Conservation (phyloP, 441 rosid species). For the Omphalea diandra region DNA sequence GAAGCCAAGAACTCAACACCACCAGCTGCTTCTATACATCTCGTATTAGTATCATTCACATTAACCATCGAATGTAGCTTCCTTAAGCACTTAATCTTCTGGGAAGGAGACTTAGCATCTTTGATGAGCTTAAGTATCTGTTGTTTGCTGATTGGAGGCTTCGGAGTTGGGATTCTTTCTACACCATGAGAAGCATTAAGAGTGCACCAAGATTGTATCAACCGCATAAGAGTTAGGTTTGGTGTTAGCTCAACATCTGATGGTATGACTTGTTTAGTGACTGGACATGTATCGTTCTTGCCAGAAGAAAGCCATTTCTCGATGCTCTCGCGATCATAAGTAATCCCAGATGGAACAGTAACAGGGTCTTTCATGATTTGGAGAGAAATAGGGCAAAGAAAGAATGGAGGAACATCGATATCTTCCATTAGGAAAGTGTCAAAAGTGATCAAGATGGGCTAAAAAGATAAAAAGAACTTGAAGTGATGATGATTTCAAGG, state of each 20-base stretch:
- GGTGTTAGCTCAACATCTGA: constrained; percentile 71
- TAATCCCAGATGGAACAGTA: too few species aligned
- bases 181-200: constrained; percentile 72
- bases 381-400: too few species aligned
- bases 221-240: constrained; percentile 70
- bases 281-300: too few species aligned
- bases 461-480: not conserved
- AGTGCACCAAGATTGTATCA: constrained; percentile 90
- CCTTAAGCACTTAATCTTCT: constrained; percentile 46
- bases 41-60: constrained; percentile 50
- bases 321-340: too few species aligned
- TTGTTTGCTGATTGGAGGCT: constrained; percentile 52
- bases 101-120: constrained; percentile 48
- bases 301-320: too few species aligned
- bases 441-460: too few species aligned
- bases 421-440: too few species aligned
- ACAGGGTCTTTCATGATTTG: too few species aligned
- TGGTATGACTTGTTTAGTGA: too few species aligned
- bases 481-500: constrained; percentile 4
- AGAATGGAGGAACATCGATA: too few species aligned
- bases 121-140: constrained; percentile 56
- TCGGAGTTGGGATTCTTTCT: constrained; percentile 80
- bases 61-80: constrained; percentile 53
- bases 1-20: constrained; percentile 63
- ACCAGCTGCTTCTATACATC: constrained; percentile 74